Base-by-base conservation (phyloP, 441 rosid species). In the Hypseocharis bilobata region DNA sequence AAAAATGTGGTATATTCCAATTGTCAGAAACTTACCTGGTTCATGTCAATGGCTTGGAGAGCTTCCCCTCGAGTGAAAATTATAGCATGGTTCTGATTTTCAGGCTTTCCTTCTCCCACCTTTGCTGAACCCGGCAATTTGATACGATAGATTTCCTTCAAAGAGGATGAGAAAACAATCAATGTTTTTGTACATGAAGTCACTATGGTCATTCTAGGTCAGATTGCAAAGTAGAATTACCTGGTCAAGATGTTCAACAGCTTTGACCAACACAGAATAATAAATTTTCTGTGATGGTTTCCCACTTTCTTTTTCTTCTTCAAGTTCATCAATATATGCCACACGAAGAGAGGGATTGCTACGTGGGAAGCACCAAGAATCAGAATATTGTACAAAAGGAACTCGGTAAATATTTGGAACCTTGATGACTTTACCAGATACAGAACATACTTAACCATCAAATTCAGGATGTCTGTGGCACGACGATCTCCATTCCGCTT, bases 61-160 rank as follows among this genome's bases (percentile, higher is more conserved):
- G 98, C 96, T 85, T 88, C 97, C 70, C 95, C 98, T 57, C 98
- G 82, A 42, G 94, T 88, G 61, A 91, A 87, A 62, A 92, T 67
- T 60, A 86, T 74, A 47, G 98, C 96, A 74, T 92, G 98, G 60
- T 87, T 92, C 80, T 92, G 98, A 77, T 92, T 86, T 77, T 86
- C 98, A 25, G 98, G 98, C 77, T 89, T 89, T 69, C 96, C 98
- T 83, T 92, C 98, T 75, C 96, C 98, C 59, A 86, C 56, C 79
- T 92, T 89, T 40, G 92, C 95, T 20, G 82, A 57, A 69, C 95
- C 96, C 23, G 98, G 98, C 67, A 92, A 73, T 74, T 83, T 92
- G 75, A 88, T 88, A 42, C 98, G 89, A 68, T 86, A 92, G 36
- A 89, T 89, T 92, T 92, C 96, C 98, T 92, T 63, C 29, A 63